These are phyloP conservation scores for Syzygium malaccense DNA, from an alignment of 441 rosid species.

Conservation along the genomic window DNA sequence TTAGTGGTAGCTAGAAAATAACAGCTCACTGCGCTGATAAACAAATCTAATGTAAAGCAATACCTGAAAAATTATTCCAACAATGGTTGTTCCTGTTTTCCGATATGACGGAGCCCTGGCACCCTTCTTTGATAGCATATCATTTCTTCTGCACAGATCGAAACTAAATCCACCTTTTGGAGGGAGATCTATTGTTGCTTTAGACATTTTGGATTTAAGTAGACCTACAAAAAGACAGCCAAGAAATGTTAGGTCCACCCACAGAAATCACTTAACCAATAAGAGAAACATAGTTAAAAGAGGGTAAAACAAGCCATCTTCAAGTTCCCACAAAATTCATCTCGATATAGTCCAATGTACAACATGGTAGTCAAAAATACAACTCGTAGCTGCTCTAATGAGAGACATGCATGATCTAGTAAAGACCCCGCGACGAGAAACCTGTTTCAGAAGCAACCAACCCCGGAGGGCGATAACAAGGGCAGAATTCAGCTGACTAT, in stretches of 20 bases:
- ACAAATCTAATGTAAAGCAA: not conserved
- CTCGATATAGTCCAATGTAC: not conserved
- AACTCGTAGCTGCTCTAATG: not conserved
- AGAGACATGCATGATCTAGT: not conserved
- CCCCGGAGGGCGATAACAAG: not conserved
- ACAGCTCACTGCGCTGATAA: not conserved
- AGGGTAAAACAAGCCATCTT: not conserved
- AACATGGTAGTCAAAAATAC: not conserved
- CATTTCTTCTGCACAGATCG: constrained; percentile 8
- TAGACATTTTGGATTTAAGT: not conserved
- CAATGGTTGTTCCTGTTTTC: constrained; percentile 12
- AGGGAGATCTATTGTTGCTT: constrained; percentile 1
- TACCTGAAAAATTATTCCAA: constrained; percentile 7
- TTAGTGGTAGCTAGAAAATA: not conserved
- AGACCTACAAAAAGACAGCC: not conserved
- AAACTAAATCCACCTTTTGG: constrained; percentile 10
- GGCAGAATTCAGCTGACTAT: not conserved
- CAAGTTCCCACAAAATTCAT: not conserved
- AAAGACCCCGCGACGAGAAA: not conserved
- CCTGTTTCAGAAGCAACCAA: not conserved
- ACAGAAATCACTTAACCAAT: not conserved
- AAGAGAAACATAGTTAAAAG: not conserved
- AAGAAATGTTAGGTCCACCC: not conserved
- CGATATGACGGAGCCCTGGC: not conserved
- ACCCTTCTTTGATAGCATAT: constrained; percentile 2